phyloP scores from a whole-genome alignment of 1,139 yeast species.

The Lodderomyces orthopsilosis region DNA sequence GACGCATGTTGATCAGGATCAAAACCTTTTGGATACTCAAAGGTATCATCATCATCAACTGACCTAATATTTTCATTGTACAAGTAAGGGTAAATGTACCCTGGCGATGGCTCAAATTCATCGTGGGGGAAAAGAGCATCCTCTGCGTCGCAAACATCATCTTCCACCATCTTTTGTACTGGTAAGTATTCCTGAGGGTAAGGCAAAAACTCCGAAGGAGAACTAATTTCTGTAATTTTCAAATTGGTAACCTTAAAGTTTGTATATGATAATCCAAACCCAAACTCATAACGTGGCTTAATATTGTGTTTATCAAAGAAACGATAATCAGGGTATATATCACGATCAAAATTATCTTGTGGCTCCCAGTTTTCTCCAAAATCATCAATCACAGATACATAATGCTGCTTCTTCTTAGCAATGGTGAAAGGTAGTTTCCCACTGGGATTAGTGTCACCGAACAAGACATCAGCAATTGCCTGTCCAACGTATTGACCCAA shows the following conservation, averaged over 20 bases:
- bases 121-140: conserved; percentile 56
- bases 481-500: conserved; percentile 53
- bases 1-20: conserved; percentile 34
- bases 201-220: conserved; percentile 50
- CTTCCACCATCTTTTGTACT: conserved; percentile 36
- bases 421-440: conserved; percentile 64
- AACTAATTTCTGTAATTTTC: conserved; percentile 37
- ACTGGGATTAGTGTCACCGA: conserved; percentile 60
- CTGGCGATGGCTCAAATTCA: conserved; percentile 52
- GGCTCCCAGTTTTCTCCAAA: conserved; percentile 40
- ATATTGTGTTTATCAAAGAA: conserved; percentile 56
- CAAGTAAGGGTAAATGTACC: conserved; percentile 50
- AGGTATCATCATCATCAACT: conserved; percentile 37
- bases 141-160: conserved; percentile 53
- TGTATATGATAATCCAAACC: conserved; percentile 59
- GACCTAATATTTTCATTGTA: conserved; percentile 44
- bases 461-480: conserved; percentile 42
- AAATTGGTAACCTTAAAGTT: conserved; percentile 41
- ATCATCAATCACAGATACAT: conserved; percentile 47
- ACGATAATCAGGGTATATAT: conserved; percentile 52
- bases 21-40: conserved; percentile 55
- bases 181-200: conserved; percentile 49
- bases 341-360: conserved; percentile 49
- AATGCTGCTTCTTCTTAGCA: conserved; percentile 54
- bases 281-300: conserved; percentile 60